Conservation (phyloP, 768 basidiomycete species). For the Mycena galopus region DNA sequence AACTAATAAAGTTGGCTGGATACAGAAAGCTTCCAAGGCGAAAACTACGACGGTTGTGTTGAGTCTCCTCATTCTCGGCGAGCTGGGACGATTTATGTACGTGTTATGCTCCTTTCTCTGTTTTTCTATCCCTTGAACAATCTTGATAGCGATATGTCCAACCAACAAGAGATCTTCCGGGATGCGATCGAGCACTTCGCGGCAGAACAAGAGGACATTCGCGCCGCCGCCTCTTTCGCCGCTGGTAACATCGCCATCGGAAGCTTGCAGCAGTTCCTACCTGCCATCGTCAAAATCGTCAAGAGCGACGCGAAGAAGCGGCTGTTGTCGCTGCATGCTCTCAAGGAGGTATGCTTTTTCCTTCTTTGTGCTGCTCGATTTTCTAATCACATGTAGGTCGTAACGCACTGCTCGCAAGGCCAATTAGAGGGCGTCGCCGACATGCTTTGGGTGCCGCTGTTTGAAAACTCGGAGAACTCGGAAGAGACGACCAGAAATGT, state of each 20-base stretch:
- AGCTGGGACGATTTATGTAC: slow-evolving; percentile 92
- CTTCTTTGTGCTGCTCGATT: not conserved
- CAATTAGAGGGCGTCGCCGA: slow-evolving; percentile 92
- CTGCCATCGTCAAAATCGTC: slow-evolving; percentile 83
- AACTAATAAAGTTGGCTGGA: not conserved
- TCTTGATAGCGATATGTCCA: slow-evolving; percentile 84
- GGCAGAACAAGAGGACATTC: slow-evolving; percentile 85
- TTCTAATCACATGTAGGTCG: slow-evolving; percentile 66
- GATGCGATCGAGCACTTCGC: slow-evolving; percentile 81
- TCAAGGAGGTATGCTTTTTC: slow-evolving; percentile 83
- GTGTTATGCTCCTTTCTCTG: slow-evolving; percentile 41
- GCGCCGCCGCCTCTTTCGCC: slow-evolving; percentile 94
- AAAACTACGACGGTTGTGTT: slow-evolving; percentile 80
- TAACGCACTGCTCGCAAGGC: slow-evolving; percentile 88
- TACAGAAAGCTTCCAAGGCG: slow-evolving; percentile 68
- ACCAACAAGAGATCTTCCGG: slow-evolving; percentile 83
- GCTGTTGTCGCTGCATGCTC: slow-evolving; percentile 88
- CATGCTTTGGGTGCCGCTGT: slow-evolving; percentile 90
- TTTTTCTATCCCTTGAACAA: slow-evolving; percentile 6
- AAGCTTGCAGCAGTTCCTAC: slow-evolving; percentile 88
- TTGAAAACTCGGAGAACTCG: slow-evolving; percentile 89
- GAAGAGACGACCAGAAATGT: slow-evolving; percentile 96
- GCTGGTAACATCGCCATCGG: slow-evolving; percentile 98
- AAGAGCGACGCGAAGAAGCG: slow-evolving; percentile 84
- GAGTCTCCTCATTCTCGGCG: slow-evolving; percentile 90